Evolutionary conservation across 1,139 yeast genomes (phyloP).

Genomic region (Lodderomyces margitis): DNA sequence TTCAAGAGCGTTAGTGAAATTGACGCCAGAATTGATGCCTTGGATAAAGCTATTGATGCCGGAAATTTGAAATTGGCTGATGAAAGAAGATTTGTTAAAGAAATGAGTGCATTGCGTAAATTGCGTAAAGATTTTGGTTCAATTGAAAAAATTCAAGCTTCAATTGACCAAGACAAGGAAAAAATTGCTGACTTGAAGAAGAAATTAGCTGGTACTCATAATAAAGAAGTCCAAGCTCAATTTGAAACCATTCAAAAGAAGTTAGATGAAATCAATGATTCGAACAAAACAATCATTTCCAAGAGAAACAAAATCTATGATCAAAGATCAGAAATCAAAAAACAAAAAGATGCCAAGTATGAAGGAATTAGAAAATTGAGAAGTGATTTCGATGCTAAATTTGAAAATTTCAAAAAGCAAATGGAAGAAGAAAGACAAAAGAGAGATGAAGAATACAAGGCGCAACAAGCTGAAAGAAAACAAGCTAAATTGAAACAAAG

Average conservation of each 20-base stretch:
- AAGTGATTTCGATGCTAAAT: conserved; percentile 67
- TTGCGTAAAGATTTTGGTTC: conserved; percentile 75
- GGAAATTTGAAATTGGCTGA: conserved; percentile 88
- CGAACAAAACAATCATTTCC: conserved; percentile 63
- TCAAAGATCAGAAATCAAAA: conserved; percentile 67
- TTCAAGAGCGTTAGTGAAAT: conserved; percentile 79
- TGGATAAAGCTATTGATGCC: conserved; percentile 73
- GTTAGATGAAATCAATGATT: conserved; percentile 56
- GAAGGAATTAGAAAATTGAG: conserved; percentile 62
- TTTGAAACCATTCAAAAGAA: conserved; percentile 63
- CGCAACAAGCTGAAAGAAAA: conserved; percentile 55
- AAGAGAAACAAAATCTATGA: conserved; percentile 63
- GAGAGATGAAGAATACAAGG: conserved; percentile 67
- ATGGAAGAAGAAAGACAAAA: conserved; percentile 68
- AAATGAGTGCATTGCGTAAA: conserved; percentile 81
- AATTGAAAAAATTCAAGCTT: conserved; percentile 71
- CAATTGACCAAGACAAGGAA: conserved; percentile 76
- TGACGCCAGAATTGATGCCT: conserved; percentile 64
- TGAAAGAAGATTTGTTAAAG: conserved; percentile 83
- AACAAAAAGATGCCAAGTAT: conserved; percentile 68
- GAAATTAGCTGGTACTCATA: conserved; percentile 59
- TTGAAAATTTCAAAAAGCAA: conserved; percentile 66
- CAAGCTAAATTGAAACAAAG: conserved; percentile 59
- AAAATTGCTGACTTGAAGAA: conserved; percentile 76
- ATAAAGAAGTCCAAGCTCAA: conserved; percentile 59